These are phyloP conservation scores for Mycena haematopus DNA, from an alignment of 768 basidiomycete species.

Conservation along the genomic window DNA sequence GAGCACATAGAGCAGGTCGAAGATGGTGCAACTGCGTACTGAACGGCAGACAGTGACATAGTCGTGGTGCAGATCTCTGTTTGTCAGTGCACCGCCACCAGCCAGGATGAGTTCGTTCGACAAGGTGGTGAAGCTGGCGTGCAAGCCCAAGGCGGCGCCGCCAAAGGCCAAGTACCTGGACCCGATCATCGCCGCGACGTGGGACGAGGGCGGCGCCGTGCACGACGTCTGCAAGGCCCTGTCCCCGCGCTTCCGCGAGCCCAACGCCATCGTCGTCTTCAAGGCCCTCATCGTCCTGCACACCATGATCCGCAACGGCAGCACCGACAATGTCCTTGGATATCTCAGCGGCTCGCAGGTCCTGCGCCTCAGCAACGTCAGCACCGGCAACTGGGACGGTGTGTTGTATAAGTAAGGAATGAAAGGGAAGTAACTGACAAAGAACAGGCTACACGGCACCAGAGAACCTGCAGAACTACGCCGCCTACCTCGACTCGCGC, in stretches of 20 bases:
- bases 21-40: no score
- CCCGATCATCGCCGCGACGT: slow-evolving; percentile 95
- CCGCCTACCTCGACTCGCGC: slow-evolving; percentile 85
- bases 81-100: no score
- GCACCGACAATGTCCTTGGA: slow-evolving; percentile 89
- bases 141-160: slow-evolving; percentile 95
- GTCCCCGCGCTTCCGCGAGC: slow-evolving; percentile 83
- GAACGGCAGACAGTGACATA: no score
- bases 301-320: slow-evolving; percentile 96
- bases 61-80: no score
- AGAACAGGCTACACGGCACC: slow-evolving; percentile 81
- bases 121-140: slow-evolving; percentile 95
- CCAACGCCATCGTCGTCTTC: slow-evolving; percentile 96
- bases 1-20: no score
- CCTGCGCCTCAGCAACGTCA: slow-evolving; percentile 82
- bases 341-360: slow-evolving; percentile 85
- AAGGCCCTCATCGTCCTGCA: slow-evolving; percentile 96
- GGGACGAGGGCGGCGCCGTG: slow-evolving; percentile 91
- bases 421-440: neutral
- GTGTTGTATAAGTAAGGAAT: slow-evolving; percentile 20
- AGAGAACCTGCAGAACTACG: slow-evolving; percentile 87
- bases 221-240: slow-evolving; percentile 93
- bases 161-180: slow-evolving; percentile 99
- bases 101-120: slow-evolving; percentile 56
- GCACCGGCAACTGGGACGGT: slow-evolving; percentile 91